Evolutionary conservation across 2,329 filamentous ascomycete species (phyloP).

Genomic region (Epichloe sylvatica): DNA sequence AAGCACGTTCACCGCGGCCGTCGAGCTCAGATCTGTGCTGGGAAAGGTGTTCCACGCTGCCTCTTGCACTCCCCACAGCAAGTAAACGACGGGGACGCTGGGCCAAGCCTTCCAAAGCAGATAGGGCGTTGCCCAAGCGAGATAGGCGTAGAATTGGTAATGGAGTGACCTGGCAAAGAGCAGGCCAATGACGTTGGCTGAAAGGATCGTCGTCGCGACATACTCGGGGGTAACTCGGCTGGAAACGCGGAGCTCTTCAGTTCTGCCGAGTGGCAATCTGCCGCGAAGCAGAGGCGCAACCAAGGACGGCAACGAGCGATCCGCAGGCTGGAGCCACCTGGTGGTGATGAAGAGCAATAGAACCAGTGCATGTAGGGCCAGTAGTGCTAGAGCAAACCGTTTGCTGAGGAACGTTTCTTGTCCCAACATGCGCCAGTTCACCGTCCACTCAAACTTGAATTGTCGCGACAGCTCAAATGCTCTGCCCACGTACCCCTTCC

Average conservation of each 20-base stretch:
- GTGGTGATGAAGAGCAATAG: slow-evolving; percentile 51
- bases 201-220: slow-evolving; percentile 62
- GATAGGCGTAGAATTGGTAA: slow-evolving; percentile 90
- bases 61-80: slow-evolving; percentile 66
- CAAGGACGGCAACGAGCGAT: slow-evolving; percentile 43
- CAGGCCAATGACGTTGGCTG: slow-evolving; percentile 64
- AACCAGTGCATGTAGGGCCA: slow-evolving; percentile 51
- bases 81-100: slow-evolving; percentile 52
- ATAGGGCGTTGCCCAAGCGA: slow-evolving; percentile 79
- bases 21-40: slow-evolving; percentile 47
- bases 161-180: slow-evolving; percentile 79
- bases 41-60: slow-evolving; percentile 92
- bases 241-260: slow-evolving; percentile 43
- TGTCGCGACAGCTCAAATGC: slow-evolving; percentile 85
- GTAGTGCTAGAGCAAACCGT: slow-evolving; percentile 52
- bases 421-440: slow-evolving; percentile 94
- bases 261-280: slow-evolving; percentile 30
- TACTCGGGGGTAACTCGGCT: slow-evolving; percentile 53
- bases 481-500: slow-evolving; percentile 58
- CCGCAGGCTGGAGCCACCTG: slow-evolving; percentile 59
- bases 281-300: slow-evolving; percentile 28
- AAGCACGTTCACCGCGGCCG: slow-evolving; percentile 55
- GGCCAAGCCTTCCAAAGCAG: slow-evolving; percentile 67
- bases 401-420: slow-evolving; percentile 63
- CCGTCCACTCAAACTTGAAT: slow-evolving; percentile 96